phyloP scores from a whole-genome alignment of 2,329 filamentous ascomycete species.

The Fusarium floridanum region DNA sequence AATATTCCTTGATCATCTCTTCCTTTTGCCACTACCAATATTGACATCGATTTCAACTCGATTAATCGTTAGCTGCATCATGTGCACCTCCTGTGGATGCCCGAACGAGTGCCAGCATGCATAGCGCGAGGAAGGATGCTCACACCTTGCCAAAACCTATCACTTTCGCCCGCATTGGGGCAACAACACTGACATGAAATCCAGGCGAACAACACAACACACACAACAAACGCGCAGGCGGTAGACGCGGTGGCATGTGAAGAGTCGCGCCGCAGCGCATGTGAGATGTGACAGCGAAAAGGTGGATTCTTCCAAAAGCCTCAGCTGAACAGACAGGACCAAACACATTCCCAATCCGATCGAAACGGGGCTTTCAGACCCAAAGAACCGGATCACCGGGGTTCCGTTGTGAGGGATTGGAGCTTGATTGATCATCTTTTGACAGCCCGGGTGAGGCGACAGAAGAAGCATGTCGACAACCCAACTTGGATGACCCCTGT shows the following conservation, averaged over 20 bases:
- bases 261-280: conserved; percentile 12
- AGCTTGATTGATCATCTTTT: conserved; percentile 8
- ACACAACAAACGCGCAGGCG: not conserved
- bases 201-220: not conserved
- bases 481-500: conserved; percentile 36
- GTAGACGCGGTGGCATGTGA: conserved; percentile 11
- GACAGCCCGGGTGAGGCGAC: conserved; percentile 21
- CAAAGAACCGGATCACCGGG: conserved; percentile 17
- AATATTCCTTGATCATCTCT: not conserved
- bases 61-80: not conserved
- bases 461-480: conserved; percentile 23
- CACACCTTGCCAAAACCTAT: not conserved
- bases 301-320: conserved; percentile 21
- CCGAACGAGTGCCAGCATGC: not conserved
- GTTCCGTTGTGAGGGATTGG: conserved; percentile 1
- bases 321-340: not conserved
- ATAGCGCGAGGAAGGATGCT: not conserved
- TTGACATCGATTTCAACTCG: not conserved
- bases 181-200: not conserved
- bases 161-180: not conserved
- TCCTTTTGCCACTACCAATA: not conserved
- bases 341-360: conserved; percentile 9
- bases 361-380: conserved; percentile 4
- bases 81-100: not conserved
- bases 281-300: conserved; percentile 29